Base-by-base conservation (phyloP, 108 stramenopile species). In the Nitzschia palea region DNA sequence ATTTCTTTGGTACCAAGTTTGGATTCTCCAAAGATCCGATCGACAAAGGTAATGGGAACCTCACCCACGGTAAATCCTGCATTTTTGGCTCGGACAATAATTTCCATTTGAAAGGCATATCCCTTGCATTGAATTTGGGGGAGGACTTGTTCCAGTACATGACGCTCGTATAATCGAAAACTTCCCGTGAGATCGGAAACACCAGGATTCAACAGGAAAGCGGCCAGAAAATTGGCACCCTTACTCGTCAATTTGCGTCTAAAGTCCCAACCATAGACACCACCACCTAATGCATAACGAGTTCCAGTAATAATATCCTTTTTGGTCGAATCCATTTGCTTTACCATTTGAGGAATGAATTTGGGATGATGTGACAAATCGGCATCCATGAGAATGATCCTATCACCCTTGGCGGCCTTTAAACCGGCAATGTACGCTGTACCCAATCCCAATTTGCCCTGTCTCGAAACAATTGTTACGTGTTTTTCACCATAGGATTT, bases 101-200 rank as follows among this genome's bases (percentile, higher is more conserved):
- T 97, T 70, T 99, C 97, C 99, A 99, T 99, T 69, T 99, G 97
- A 73, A 99, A 99, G 26, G 97, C 97, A 78, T 99, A 99, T 18
- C 97, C 97, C 58, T 82, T 96, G 58, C 87, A 87, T 36, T 73
- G 73, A 12, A 98, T 88, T 42, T 81, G 58, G 15, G 91, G 89
- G 55, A 99, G 81, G 45, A 99, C 88, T 42, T 79, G 59, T 69
- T 96, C 90, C 55, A 99, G 70, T 1, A 93, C 96, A 15, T 65
- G 43, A 48, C 88, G 82, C 70, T 93, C 87, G 80, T 97, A 99
- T 64, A 99, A 79, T 25, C 99, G 86, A 68, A 97, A 99, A 37
- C 80, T 84, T 12, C 99, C 99, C 26, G 99, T 99, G 44, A 99
- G 75, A 76, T 99, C 99, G 22, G 89, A 85, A 8, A 75, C 77